phyloP scores from a whole-genome alignment of 208 protist species.

The Leishmania gerbilli region DNA sequence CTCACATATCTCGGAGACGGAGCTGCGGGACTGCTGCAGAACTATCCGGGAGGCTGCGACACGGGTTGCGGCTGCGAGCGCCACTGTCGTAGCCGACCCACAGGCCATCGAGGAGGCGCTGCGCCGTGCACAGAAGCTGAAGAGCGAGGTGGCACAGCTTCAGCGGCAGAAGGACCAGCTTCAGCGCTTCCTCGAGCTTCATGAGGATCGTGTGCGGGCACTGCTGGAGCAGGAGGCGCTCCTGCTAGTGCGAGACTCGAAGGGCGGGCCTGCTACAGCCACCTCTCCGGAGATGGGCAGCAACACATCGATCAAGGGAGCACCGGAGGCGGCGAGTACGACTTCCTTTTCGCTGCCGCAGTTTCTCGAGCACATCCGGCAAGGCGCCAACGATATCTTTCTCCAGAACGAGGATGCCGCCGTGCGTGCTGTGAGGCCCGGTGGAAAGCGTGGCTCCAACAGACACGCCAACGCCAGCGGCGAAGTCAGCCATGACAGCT shows the following conservation, averaged over 20 bases:
- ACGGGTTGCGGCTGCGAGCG: slow-evolving; percentile 56
- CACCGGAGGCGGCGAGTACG: not conserved
- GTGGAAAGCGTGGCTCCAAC: not conserved
- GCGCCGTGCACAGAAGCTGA: slow-evolving; percentile 65
- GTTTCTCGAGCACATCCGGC: slow-evolving; percentile 32
- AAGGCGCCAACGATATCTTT: slow-evolving; percentile 35
- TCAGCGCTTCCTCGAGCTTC: slow-evolving; percentile 57
- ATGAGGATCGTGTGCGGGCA: slow-evolving; percentile 59
- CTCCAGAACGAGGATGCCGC: slow-evolving; percentile 24
- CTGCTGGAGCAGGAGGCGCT: slow-evolving; percentile 57
- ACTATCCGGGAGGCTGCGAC: slow-evolving; percentile 65
- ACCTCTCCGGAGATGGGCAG: slow-evolving; percentile 7
- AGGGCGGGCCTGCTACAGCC: not conserved
- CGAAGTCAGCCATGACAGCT: slow-evolving; percentile 5
- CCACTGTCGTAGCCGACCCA: slow-evolving; percentile 64
- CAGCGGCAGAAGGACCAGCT: slow-evolving; percentile 79
- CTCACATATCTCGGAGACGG: slow-evolving; percentile 25
- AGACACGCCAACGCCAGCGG: not conserved
- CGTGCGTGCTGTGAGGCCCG: not conserved
- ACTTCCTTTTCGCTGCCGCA: slow-evolving; percentile 20
- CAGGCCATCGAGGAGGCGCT: slow-evolving; percentile 57
- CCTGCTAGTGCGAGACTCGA: slow-evolving; percentile 5
- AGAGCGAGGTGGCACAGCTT: slow-evolving; percentile 74
- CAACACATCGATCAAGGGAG: not conserved
- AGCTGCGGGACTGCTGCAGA: slow-evolving; percentile 46